Conservation (phyloP, 441 rosid genomes). For the Populus hybrid region DNA sequence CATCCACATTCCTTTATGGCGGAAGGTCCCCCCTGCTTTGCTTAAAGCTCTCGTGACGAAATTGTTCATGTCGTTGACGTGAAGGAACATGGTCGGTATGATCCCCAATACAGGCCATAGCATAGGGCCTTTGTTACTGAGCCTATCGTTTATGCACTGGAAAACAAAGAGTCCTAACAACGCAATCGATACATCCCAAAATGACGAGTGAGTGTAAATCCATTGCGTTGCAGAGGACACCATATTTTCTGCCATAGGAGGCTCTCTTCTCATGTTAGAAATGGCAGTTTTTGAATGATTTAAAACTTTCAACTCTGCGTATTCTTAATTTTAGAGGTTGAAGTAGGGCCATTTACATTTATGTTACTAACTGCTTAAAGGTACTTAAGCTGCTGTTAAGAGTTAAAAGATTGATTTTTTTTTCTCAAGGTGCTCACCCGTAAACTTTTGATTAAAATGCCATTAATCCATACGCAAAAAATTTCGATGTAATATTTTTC, state of each 20-base stretch:
- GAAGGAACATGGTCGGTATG: constrained; percentile 34
- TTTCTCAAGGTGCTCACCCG: neutral
- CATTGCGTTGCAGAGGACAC: constrained; percentile 22
- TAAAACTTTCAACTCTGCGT: neutral
- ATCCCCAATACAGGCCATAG: constrained; percentile 67
- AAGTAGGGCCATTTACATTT: neutral
- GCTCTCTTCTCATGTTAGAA: neutral
- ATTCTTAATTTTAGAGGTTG: neutral
- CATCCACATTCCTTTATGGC: constrained; percentile 54
- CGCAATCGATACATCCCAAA: constrained; percentile 45
- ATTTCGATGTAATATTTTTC: neutral
- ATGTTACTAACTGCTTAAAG: neutral
- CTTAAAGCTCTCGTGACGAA: constrained; percentile 45
- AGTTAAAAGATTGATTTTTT: neutral
- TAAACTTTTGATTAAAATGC: neutral
- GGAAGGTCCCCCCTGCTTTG: constrained; percentile 47
- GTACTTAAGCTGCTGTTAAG: neutral
- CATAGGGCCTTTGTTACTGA: constrained; percentile 57
- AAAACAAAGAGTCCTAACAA: constrained; percentile 45
- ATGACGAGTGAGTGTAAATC: constrained; percentile 25
- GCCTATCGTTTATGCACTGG: constrained; percentile 44
- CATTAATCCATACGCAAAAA: neutral
- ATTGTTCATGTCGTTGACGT: constrained; percentile 29
- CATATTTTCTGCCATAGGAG: neutral
- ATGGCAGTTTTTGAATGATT: neutral